Percentiles rank a stretch among this genome's conserved stretches.
Evolutionary conservation across 805 yeast species (phyloP).

Genomic region (Starmera caribaea): DNA sequence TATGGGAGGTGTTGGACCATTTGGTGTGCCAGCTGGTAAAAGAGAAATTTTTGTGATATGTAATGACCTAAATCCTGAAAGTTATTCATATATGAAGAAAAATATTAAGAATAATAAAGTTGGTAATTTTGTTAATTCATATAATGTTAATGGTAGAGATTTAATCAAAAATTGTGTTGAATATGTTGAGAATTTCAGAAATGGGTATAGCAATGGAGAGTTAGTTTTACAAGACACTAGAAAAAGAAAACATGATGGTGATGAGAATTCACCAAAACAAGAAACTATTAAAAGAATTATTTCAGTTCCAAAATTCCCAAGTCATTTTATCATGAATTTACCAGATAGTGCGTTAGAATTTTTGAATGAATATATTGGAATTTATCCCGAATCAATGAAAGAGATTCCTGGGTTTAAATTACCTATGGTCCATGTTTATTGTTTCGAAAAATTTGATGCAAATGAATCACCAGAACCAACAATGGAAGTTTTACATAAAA

Average conservation of each 20-base stretch:
- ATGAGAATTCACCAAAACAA: slow-evolving; percentile 12
- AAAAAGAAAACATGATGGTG: slow-evolving; percentile 21
- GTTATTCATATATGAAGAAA: slow-evolving; percentile 56
- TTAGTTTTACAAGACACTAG: slow-evolving; percentile 28
- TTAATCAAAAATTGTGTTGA: slow-evolving; percentile 57
- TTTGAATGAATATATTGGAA: slow-evolving; percentile 66
- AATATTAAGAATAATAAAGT: slow-evolving; percentile 64
- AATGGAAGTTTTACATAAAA: slow-evolving; percentile 52
- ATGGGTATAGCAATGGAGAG: slow-evolving; percentile 22
- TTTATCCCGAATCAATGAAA: slow-evolving; percentile 39
- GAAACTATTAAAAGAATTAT: slow-evolving; percentile 13
- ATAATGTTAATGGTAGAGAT: slow-evolving; percentile 73
- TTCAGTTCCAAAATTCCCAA: slow-evolving; percentile 42
- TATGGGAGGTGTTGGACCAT: slow-evolving; percentile 98
- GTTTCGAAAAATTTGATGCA: slow-evolving; percentile 83
- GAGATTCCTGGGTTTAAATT: slow-evolving; percentile 39
- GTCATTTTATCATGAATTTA: slow-evolving; percentile 87
- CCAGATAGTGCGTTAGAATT: slow-evolving; percentile 91
- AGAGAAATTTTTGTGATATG: slow-evolving; percentile 75
- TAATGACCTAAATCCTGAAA: slow-evolving; percentile 87
- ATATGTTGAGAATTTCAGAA: slow-evolving; percentile 38
- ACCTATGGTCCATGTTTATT: slow-evolving; percentile 80
- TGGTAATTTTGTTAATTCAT: slow-evolving; percentile 44
- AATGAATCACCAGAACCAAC: slow-evolving; percentile 58
- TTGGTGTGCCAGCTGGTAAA: slow-evolving; percentile 92